A percentile compares a stretch with the other conserved stretches of the same genome.
These are phyloP conservation scores for Sarocladium oryzae DNA, from an alignment of 2,329 filamentous ascomycete genomes.

Conservation along the genomic window DNA sequence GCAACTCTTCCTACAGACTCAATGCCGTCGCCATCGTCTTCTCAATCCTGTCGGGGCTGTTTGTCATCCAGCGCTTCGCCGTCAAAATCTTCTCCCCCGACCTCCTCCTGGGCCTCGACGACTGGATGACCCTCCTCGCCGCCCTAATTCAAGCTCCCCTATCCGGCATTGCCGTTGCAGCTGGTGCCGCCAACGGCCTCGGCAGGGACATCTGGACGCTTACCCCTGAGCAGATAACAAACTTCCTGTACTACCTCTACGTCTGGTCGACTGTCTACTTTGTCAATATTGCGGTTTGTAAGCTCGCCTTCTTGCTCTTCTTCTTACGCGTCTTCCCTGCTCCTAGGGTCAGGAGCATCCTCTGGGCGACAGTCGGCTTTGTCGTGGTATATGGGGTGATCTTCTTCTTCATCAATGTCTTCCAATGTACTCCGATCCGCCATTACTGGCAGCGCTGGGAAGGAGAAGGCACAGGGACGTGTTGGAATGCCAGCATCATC, in stretches of 20 bases:
- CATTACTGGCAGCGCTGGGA: constrained; percentile 48
- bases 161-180: constrained; percentile 23
- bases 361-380: constrained; percentile 36
- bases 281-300: constrained; percentile 36
- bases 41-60: constrained; percentile 29
- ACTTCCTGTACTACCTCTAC: constrained; percentile 37
- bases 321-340: constrained; percentile 48
- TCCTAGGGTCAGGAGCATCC: constrained; percentile 27
- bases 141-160: constrained; percentile 14
- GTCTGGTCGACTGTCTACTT: constrained; percentile 40
- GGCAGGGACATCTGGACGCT: constrained; percentile 47
- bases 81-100: constrained; percentile 22
- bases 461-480: constrained; percentile 36
- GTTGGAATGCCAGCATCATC: constrained; percentile 42
- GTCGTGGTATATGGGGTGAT: constrained; percentile 31
- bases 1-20: constrained; percentile 27
- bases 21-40: constrained; percentile 26
- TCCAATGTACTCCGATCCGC: constrained; percentile 45
- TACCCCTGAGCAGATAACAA: constrained; percentile 30
- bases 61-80: constrained; percentile 35
- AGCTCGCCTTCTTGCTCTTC: constrained; percentile 47
- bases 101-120: constrained; percentile 14
- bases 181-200: constrained; percentile 33
- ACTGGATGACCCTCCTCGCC: constrained; percentile 13
- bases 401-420: constrained; percentile 37